Base-by-base conservation (phyloP, 306 rosid species). In the Casuarina equisetifolia region DNA sequence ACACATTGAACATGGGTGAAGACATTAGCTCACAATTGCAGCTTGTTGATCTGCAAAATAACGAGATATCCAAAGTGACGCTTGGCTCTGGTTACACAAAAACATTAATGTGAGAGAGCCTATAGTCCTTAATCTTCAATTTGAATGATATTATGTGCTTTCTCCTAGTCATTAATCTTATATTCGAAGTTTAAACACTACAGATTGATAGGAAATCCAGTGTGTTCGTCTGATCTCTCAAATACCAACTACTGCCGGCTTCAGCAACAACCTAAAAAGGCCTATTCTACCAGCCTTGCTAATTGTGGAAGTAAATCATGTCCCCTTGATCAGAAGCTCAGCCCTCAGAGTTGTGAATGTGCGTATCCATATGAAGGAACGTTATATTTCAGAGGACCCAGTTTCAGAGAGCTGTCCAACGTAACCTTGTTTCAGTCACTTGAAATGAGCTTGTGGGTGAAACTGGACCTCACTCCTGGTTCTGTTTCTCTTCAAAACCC, bases 311-410 rank as follows among this genome's bases (percentile, higher is more conserved):
- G 66, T 44, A 76, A 76, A 88, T 71, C 81, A 7, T 95, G 99
- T 83, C 74, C 93, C 1, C 4, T 55, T 15, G 90, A 87, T 68
- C 88, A 91, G 81, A 88, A 89, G 83, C 73, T 88, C 64, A 92
- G 89, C 81, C 99, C 97, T 17, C 97, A 89, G 79, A 95, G 94
- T 79, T 95, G 99, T 71, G 91, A 90, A 79, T 92, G 99, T 81
- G 92, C 92, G 20, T 88, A 81, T 82, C 98, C 99, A 59, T 95
- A 84, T 58, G 82, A 83, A 86, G 99, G 99, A 74, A 91, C 74
- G 51, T 3, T 95, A 69, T 86, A 85, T 68, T 95, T 95, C 52
- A 87, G 98, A 90, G 99, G 87, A 57, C 97, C 99, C 36, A 45
- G 75, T 50, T 95, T 95, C 81, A 85, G 97, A 74, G 97, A 89